Base-by-base conservation (phyloP, 129 eudicot genomes). In the Flaveria bidentis region DNA sequence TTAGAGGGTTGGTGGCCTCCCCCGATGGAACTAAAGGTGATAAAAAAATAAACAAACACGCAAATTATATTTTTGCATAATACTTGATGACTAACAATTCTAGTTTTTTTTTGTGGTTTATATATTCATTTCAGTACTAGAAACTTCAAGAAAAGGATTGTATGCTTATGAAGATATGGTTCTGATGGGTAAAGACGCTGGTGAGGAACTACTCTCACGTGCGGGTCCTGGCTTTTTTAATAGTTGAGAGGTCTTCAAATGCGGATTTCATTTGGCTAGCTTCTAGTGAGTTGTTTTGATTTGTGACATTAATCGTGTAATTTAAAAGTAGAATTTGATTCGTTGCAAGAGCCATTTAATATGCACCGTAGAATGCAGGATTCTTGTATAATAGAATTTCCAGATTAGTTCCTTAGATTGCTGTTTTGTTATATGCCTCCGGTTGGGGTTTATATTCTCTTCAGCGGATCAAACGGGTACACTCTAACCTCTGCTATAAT, bases 191-290 rank as follows among this genome's bases (percentile, higher is more conserved):
- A 72, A 86, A 39, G 99, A 94, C 81, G 97, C 99, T 45, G 97
- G 99, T 15, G 83, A 94, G 83, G 99, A 94, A 83, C 96, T 94
- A 66, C 89, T 94, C 36, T 81, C 90, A 28, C 83, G 77, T 47
- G 99, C 92, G 33, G 99, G 99, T 75, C 88, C 92, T 5, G 92
- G 92, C 10, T 94, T 94, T 82, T 94, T 94, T 79, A 82, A 87
- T 67, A 82, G 91, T 78, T 92, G 73, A 86, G 71, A 39, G 62
- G 62, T 71, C 28, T 78, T 61, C 2, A 15, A 49, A 47, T 50
- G 62, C 72, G 56, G 66, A 61, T 71, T 61, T 67, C 26, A 20
- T 66, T 76, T 22, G 53, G 56, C 23, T 78, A 71, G 82, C 28
- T 71, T 71, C 30, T 61, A 62, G 11, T 70, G 82, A 78, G 82